Evolutionary conservation across 257 asterid species (phyloP), one percentile per base, ranked within the genome.

Genomic region (Cordia subcordata): DNA sequence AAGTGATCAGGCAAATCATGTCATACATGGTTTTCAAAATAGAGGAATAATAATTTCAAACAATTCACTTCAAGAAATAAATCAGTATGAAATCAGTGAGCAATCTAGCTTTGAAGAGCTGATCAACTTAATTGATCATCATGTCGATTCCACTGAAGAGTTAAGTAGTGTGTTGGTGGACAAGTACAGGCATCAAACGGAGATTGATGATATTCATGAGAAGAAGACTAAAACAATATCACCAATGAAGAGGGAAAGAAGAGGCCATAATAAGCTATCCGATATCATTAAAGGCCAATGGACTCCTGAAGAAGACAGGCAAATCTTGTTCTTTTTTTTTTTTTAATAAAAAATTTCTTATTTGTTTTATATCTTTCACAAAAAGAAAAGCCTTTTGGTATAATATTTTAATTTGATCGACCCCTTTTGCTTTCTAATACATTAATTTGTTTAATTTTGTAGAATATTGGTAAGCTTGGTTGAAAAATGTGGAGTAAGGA

Each of bases 271-370:
- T n/a, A 67, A 63, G 53, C 73, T 69, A 49, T 32, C 69, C 0
- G 70, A 70, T 35, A 62, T 69, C 4, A 46, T 79, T 55, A 84
- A 81, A 73, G 93, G 88, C 44, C 88, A 79, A 58, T 84, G 88
- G 88, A 68, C 86, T 35, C 69, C 72, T 0, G 79, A 69, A 27
- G 93, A 84, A 79, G 93, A 84, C 60, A 72, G 86, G 93, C 77
- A 84, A n/a, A 45, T 37, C 53, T 10, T 17, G 38, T 58, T 58
- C 4, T 19, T n/a, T n/a, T n/a, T n/a, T n/a, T n/a, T n/a, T n/a
- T 0, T 8, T 14, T 15, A 3, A 14, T 11, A 54, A 54, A 20
- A 11, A 1, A 14, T 19, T 17, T n/a, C 16, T 40, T 59, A 40
- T 60, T 45, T 8, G 20, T 44, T 6, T 20, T 60, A 1, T n/a